These are phyloP conservation scores for Beauveria sp. DNA, from an alignment of 2,329 filamentous ascomycete species.

Conservation along the genomic window DNA sequence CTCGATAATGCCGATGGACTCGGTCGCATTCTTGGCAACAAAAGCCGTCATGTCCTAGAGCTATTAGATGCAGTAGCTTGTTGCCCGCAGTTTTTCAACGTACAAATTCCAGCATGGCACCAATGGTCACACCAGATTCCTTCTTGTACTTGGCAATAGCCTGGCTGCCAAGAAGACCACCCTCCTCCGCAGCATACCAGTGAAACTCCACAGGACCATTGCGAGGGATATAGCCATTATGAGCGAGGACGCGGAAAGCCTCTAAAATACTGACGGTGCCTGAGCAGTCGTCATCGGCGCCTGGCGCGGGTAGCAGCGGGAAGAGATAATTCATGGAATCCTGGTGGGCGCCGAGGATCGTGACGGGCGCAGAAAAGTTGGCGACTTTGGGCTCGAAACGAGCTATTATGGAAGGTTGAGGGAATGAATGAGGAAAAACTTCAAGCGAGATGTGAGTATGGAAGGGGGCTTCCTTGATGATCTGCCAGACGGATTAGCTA, in stretches of 20 bases:
- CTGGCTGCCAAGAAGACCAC: constrained; percentile 56
- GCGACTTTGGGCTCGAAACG: constrained; percentile 44
- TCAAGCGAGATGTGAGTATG: constrained; percentile 31
- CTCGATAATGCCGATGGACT: constrained; percentile 32
- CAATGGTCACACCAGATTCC: constrained; percentile 52
- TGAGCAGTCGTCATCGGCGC: constrained; percentile 67
- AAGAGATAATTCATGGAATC: constrained; percentile 69
- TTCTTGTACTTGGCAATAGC: constrained; percentile 62
- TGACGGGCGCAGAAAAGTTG: constrained; percentile 25
- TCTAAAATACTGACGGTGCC: constrained; percentile 69
- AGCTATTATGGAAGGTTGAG: constrained; percentile 64
- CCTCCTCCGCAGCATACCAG: constrained; percentile 76
- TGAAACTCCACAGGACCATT: constrained; percentile 59
- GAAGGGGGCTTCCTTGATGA: constrained; percentile 26
- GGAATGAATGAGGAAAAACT: constrained; percentile 59
- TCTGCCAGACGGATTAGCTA: constrained; percentile 13
- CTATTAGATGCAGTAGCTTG: constrained; percentile 52
- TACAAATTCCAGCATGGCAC: constrained; percentile 62
- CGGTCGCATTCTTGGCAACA: constrained; percentile 28
- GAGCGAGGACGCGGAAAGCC: constrained; percentile 57
- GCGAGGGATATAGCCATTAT: constrained; percentile 28
- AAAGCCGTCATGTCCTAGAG: constrained; percentile 33
- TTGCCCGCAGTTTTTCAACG: constrained; percentile 31
- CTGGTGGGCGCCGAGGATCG: constrained; percentile 62
- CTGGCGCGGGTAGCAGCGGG: constrained; percentile 60